A percentile compares a stretch with the other conserved stretches of the same genome.
Evolutionary conservation across 495 filamentous ascomycete genomes (phyloP).

Genomic region (Xanthoparmelia taractica): DNA sequence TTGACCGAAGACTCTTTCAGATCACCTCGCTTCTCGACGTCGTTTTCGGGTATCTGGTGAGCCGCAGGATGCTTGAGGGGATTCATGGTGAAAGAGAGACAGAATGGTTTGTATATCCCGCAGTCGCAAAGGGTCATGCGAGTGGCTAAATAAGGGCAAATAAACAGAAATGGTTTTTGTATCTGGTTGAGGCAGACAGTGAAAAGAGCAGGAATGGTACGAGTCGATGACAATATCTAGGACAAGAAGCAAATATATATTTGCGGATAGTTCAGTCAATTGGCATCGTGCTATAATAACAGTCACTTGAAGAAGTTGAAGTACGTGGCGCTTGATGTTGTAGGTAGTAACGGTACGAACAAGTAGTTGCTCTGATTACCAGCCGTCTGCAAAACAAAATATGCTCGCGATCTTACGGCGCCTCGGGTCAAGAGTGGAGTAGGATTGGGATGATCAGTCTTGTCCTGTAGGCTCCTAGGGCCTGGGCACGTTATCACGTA

Average conservation of each 20-base stretch:
- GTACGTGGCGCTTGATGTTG: not conserved
- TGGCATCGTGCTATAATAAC: not conserved
- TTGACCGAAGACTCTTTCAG: conserved; percentile 7
- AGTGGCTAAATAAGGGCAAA: not conserved
- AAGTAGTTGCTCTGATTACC: not conserved
- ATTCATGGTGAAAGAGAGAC: conserved; percentile 6
- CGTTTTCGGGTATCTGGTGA: conserved; percentile 18
- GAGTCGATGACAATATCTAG: not conserved
- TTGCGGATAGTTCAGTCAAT: not conserved
- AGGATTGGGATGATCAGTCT: not conserved
- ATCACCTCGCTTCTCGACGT: conserved; percentile 23
- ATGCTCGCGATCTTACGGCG: not conserved
- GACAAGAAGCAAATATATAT: not conserved
- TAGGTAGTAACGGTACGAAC: not conserved
- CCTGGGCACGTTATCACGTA: not conserved
- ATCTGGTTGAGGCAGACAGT: not conserved
- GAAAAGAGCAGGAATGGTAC: not conserved
- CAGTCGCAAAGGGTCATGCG: not conserved
- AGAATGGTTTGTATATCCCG: not conserved
- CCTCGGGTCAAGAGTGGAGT: not conserved
- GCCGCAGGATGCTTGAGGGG: conserved; percentile 11
- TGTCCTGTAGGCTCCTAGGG: not conserved
- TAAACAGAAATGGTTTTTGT: not conserved
- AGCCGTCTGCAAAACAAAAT: not conserved
- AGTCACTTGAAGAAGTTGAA: not conserved